phyloP scores from a whole-genome alignment of 345 rosid genomes.

The Nephelium lappaceum region DNA sequence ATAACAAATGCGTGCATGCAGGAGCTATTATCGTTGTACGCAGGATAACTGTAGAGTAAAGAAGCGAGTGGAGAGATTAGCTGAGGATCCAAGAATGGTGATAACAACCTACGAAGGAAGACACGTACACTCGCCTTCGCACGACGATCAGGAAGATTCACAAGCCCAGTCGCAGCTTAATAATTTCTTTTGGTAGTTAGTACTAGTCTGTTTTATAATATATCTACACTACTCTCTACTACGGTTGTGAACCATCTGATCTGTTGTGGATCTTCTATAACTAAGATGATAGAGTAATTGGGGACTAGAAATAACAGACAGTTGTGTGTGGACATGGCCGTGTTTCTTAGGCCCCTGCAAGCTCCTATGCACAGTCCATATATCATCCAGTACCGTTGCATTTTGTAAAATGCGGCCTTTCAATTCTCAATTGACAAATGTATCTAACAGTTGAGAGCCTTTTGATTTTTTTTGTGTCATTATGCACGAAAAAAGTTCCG shows the following conservation, averaged over 20 bases:
- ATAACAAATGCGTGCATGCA: constrained; percentile 25
- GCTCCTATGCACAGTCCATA: not conserved
- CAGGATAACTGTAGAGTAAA: constrained; percentile 91
- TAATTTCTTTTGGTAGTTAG: constrained; percentile 66
- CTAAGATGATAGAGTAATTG: not conserved
- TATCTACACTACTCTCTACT: too few species aligned
- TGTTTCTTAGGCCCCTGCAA: not conserved
- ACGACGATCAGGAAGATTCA: constrained; percentile 68
- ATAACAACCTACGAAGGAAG: constrained; percentile 98
- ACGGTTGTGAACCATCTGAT: not conserved
- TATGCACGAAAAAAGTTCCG: not conserved
- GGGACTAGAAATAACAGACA: not conserved
- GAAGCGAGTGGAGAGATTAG: constrained; percentile 97
- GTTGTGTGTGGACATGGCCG: not conserved
- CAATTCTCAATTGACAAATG: not conserved
- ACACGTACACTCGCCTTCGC: constrained; percentile 87
- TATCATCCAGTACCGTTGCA: not conserved
- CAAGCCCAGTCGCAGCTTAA: constrained; percentile 48
- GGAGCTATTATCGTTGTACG: constrained; percentile 98
- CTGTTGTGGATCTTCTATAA: not conserved
- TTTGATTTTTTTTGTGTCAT: too few species aligned
- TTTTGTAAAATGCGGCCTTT: not conserved
- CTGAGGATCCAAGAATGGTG: constrained; percentile 98
- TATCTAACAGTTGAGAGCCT: not conserved
- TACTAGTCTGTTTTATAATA: not conserved